A percentile compares a stretch with the other conserved stretches of the same genome.
phyloP scores from a whole-genome alignment of 768 basidiomycete genomes.

The Termitomyces sp. region DNA sequence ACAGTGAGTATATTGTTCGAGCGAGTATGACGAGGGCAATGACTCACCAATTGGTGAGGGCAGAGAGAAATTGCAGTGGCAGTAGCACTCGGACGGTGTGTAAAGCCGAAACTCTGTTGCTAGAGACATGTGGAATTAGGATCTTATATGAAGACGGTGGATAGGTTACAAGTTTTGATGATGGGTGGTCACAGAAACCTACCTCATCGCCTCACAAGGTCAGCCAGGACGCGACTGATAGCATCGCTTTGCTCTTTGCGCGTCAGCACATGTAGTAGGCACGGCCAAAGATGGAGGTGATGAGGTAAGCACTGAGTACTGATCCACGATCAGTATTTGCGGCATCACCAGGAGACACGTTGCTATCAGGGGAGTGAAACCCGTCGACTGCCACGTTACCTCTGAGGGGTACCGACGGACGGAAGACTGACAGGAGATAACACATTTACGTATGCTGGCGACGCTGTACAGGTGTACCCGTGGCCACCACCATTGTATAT shows the following conservation, averaged over 20 bases:
- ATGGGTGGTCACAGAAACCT: constrained; percentile 12
- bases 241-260: constrained; percentile 8
- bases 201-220: constrained; percentile 16
- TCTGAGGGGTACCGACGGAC: neutral
- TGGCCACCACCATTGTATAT: neutral
- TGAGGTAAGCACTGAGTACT: constrained; percentile 17
- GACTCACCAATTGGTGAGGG: neutral
- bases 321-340: neutral
- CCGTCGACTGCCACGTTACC: neutral
- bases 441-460: neutral
- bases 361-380: constrained; percentile 14
- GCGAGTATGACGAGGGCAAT: neutral
- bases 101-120: constrained; percentile 3
- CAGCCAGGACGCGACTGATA: constrained; percentile 12
- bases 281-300: constrained; percentile 8
- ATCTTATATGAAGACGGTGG: constrained; percentile 14
- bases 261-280: too few species aligned
- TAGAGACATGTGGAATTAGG: constrained; percentile 8
- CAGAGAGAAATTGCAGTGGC: neutral
- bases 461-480: neutral
- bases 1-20: neutral
- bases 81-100: neutral
- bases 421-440: neutral
- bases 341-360: neutral
- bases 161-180: constrained; percentile 17